Evolutionary conservation across 2,329 filamentous ascomycete species (phyloP).

Genomic region (Fusarium temperatum): DNA sequence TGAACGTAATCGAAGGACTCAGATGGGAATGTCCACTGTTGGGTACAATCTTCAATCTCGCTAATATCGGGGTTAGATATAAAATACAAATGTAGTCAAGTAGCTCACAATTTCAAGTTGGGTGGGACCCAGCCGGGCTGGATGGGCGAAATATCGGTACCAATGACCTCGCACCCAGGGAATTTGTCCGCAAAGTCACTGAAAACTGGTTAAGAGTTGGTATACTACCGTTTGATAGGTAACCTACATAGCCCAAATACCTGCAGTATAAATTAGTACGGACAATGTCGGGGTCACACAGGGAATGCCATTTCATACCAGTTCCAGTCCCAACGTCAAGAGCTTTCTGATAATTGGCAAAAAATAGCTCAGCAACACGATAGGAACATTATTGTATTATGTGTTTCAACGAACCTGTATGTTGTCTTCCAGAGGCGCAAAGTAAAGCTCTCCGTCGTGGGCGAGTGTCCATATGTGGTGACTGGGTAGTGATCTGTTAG

Average conservation of each 20-base stretch:
- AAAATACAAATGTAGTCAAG: rapidly evolving
- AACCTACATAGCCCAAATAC: not conserved
- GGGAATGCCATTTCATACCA: not conserved
- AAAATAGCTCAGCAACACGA: not conserved
- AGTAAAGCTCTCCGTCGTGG: not conserved
- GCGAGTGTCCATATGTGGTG: not conserved
- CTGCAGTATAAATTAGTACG: not conserved
- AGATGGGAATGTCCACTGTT: not conserved
- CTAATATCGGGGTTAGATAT: not conserved
- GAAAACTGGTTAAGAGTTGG: not conserved
- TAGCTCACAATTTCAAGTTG: not conserved
- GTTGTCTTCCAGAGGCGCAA: not conserved
- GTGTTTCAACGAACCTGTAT: not conserved
- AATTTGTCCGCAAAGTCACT: not conserved
- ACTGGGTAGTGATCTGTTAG: not conserved
- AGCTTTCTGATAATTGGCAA: not conserved
- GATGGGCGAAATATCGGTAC: not conserved
- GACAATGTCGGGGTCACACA: rapidly evolving
- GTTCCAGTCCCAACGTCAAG: not conserved
- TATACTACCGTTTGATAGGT: rapidly evolving
- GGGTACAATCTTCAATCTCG: not conserved
- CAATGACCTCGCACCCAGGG: not conserved
- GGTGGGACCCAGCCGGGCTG: not conserved
- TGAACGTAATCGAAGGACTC: not conserved
- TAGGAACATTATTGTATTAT: rapidly evolving